phyloP scores from a whole-genome alignment of 257 asterid genomes.

The Dorcoceras hygrometricum region DNA sequence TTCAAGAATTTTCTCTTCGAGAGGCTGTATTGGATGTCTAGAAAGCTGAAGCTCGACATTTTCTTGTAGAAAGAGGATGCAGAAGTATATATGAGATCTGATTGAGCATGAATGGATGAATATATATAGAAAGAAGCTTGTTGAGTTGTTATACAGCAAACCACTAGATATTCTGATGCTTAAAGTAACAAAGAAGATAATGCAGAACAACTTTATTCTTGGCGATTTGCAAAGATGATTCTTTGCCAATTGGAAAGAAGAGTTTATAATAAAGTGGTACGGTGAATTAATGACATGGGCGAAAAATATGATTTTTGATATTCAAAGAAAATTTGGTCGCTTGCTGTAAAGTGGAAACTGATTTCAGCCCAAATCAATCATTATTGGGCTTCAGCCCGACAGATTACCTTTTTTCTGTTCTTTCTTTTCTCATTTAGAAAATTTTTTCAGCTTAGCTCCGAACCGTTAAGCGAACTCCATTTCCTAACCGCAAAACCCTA shows the following conservation, averaged over 20 bases:
- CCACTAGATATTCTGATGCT: constrained; percentile 37
- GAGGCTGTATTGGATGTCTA: constrained; percentile 62
- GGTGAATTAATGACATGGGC: constrained; percentile 16
- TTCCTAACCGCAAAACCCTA: constrained; percentile 41
- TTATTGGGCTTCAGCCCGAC: too few relatives aligned
- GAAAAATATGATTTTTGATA: too few relatives aligned
- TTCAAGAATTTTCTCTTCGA: constrained; percentile 54
- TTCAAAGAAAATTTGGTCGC: too few relatives aligned
- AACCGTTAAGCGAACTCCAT: neutral
- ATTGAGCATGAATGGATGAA: neutral
- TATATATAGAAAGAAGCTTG: constrained; percentile 14
- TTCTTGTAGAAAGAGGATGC: constrained; percentile 8
- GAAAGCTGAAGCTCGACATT: constrained; percentile 59
- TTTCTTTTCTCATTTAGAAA: too few relatives aligned
- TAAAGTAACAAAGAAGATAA: constrained; percentile 27
- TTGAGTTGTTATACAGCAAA: constrained; percentile 1
- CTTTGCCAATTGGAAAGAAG: constrained; percentile 26
- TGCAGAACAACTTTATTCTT: constrained; percentile 38
- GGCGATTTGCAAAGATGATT: constrained; percentile 31
- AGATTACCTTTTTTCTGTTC: too few relatives aligned
- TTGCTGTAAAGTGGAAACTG: too few relatives aligned
- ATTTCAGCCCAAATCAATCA: too few relatives aligned
- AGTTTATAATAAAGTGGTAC: constrained; percentile 21
- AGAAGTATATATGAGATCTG: constrained; percentile 9
- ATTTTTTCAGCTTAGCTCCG: too few relatives aligned